These are phyloP conservation scores for Parascedosporium putredinis DNA, from an alignment of 2,329 filamentous ascomycete genomes.

Conservation along the genomic window DNA sequence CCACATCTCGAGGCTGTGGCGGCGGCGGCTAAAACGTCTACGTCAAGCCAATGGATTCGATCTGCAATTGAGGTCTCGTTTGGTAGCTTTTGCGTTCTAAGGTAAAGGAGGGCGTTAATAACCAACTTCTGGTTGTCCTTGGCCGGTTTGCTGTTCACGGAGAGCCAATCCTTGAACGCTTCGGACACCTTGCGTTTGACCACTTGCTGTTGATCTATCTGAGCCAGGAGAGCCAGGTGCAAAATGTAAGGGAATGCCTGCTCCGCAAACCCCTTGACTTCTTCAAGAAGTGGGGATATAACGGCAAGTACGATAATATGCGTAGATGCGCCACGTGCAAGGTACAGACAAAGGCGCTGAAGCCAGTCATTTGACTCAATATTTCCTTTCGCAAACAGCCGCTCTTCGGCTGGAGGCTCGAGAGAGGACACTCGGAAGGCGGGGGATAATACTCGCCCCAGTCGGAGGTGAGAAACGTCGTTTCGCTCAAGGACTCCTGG, in stretches of 20 bases:
- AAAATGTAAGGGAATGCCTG: constrained; percentile 73
- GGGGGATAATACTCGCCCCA: constrained; percentile 47
- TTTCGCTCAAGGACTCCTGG: constrained; percentile 38
- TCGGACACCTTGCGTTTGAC: constrained; percentile 55
- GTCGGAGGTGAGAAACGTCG: constrained; percentile 41
- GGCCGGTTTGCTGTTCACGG: constrained; percentile 21
- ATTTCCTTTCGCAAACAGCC: constrained; percentile 23
- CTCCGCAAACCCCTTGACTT: constrained; percentile 59
- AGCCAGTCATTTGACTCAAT: constrained; percentile 48
- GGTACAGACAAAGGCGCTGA: constrained; percentile 36
- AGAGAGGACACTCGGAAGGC: constrained; percentile 33
- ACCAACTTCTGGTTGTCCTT: constrained; percentile 60
- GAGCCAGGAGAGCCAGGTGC: constrained; percentile 66
- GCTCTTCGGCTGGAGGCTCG: constrained; percentile 9
- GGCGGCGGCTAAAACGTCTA: constrained; percentile 64
- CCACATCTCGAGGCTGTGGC: constrained; percentile 64
- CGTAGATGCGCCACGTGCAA: constrained; percentile 8
- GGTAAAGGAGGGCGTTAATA: constrained; percentile 71
- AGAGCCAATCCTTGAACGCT: constrained; percentile 55
- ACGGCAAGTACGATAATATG: constrained; percentile 53
- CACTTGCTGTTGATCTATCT: constrained; percentile 50
- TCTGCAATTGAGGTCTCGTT: constrained; percentile 71
- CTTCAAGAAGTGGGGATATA: constrained; percentile 53
- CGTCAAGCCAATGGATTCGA: constrained; percentile 72
- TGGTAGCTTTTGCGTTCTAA: constrained; percentile 69